A percentile compares a stretch with the other conserved stretches of the same genome.
Conservation (phyloP, 2,329 filamentous ascomycete species). For the Cryphonectria japonica region DNA sequence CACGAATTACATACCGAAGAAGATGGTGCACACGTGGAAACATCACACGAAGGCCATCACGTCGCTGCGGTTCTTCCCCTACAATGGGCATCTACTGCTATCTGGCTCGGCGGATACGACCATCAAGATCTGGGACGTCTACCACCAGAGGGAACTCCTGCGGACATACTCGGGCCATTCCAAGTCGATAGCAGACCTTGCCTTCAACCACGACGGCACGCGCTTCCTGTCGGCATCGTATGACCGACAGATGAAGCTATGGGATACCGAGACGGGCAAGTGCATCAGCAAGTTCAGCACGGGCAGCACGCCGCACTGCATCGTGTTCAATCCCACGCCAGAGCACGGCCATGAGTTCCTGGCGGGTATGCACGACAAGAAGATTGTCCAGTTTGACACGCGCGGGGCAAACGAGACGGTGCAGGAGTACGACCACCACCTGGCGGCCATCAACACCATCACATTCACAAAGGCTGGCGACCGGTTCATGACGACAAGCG, state of each 20-base stretch:
- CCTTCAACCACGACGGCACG: constrained; percentile 80
- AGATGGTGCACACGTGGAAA: constrained; percentile 88
- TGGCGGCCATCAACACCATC: constrained; percentile 97
- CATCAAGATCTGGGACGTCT: constrained; percentile 93
- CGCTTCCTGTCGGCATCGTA: constrained; percentile 91
- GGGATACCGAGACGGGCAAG: constrained; percentile 94
- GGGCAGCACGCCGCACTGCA: constrained; percentile 92
- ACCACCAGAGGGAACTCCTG: constrained; percentile 84
- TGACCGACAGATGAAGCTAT: constrained; percentile 95
- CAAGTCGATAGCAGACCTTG: constrained; percentile 87
- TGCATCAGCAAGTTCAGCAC: constrained; percentile 89
- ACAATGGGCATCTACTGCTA: constrained; percentile 83
- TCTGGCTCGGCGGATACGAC: constrained; percentile 90
- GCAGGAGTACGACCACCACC: constrained; percentile 97
- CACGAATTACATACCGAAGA: constrained; percentile 95
- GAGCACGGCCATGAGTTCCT: constrained; percentile 86
- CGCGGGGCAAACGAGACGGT: constrained; percentile 76
- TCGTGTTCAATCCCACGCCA: constrained; percentile 85
- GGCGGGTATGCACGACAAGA: constrained; percentile 97
- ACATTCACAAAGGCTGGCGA: constrained; percentile 94
- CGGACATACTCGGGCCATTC: constrained; percentile 90
- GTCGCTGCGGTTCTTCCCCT: constrained; percentile 86
- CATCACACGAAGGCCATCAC: constrained; percentile 83
- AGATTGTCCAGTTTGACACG: constrained; percentile 96
- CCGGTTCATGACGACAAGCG: constrained; percentile 96